phyloP scores from a whole-genome alignment of 2,329 filamentous ascomycete species.

The Xylaria polymorpha region DNA sequence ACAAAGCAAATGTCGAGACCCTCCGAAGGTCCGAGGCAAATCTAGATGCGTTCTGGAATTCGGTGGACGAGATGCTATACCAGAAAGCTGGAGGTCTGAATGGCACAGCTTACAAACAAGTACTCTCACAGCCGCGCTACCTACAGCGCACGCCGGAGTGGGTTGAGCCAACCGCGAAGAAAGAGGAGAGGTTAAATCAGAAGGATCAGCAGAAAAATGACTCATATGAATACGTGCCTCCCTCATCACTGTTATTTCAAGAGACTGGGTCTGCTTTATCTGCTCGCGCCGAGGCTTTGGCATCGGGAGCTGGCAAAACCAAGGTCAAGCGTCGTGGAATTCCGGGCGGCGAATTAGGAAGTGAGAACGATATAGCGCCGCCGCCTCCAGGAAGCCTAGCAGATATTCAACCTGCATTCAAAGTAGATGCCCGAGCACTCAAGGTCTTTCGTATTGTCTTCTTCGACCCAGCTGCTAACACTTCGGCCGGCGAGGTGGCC shows the following conservation, averaged over 20 bases:
- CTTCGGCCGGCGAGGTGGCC: constrained; percentile 59
- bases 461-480: constrained; percentile 49
- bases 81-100: constrained; percentile 40
- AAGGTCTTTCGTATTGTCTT: constrained; percentile 57
- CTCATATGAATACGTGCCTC: constrained; percentile 7
- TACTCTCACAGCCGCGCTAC: constrained; percentile 51
- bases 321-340: constrained; percentile 34
- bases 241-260: constrained; percentile 26
- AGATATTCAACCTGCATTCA: constrained; percentile 35
- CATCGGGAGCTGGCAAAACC: constrained; percentile 11
- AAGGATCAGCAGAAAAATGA: not conserved
- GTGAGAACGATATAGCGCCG: constrained; percentile 6
- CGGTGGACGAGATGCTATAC: constrained; percentile 38
- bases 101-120: constrained; percentile 44
- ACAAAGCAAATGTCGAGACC: constrained; percentile 40
- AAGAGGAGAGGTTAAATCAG: constrained; percentile 40
- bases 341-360: constrained; percentile 11
- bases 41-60: constrained; percentile 43
- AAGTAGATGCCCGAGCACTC: constrained; percentile 49
- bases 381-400: constrained; percentile 14
- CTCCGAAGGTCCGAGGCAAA: constrained; percentile 41
- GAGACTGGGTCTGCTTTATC: constrained; percentile 17
- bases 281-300: constrained; percentile 24
- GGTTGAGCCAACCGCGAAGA: constrained; percentile 53
- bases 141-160: constrained; percentile 63